phyloP scores from a whole-genome alignment of 202 grass and related monocot species.

The Bolboschoenoplectus hybrid region DNA sequence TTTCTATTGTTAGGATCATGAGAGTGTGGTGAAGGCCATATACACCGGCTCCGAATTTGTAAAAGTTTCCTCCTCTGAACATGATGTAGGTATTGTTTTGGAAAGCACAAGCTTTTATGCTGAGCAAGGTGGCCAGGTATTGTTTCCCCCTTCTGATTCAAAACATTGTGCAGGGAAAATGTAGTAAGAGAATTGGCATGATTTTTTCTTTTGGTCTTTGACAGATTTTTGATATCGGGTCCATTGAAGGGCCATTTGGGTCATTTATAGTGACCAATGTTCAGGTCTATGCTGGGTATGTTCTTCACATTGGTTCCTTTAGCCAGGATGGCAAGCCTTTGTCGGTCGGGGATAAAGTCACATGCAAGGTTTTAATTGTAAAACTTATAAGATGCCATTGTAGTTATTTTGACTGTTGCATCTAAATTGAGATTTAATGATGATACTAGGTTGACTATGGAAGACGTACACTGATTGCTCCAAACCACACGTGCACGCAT shows the following conservation, averaged over 20 bases:
- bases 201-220: conserved; percentile 34
- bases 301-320: conserved; percentile 84
- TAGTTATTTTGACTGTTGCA: neutral
- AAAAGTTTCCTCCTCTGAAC: conserved; percentile 47
- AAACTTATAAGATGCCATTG: neutral
- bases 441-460: conserved; percentile 83
- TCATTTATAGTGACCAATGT: conserved; percentile 83
- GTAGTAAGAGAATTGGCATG: conserved; percentile 27
- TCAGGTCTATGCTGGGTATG: conserved; percentile 85
- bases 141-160: neutral
- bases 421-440: conserved; percentile 26
- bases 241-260: conserved; percentile 81
- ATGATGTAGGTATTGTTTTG: conserved; percentile 74
- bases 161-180: neutral
- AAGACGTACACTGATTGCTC: conserved; percentile 80
- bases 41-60: conserved; percentile 73
- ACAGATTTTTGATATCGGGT: conserved; percentile 88
- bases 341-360: conserved; percentile 65
- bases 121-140: conserved; percentile 98
- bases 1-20: conserved; percentile 60
- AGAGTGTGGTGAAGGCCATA: conserved; percentile 80
- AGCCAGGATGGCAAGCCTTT: conserved; percentile 52
- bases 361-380: conserved; percentile 63
- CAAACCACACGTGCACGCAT: conserved; percentile 98
- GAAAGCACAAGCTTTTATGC: conserved; percentile 99